A percentile compares a stretch with the other conserved stretches of the same genome.
Conservation (phyloP, 2,329 filamentous ascomycete species). For the Sporothrix euskadiensis region DNA sequence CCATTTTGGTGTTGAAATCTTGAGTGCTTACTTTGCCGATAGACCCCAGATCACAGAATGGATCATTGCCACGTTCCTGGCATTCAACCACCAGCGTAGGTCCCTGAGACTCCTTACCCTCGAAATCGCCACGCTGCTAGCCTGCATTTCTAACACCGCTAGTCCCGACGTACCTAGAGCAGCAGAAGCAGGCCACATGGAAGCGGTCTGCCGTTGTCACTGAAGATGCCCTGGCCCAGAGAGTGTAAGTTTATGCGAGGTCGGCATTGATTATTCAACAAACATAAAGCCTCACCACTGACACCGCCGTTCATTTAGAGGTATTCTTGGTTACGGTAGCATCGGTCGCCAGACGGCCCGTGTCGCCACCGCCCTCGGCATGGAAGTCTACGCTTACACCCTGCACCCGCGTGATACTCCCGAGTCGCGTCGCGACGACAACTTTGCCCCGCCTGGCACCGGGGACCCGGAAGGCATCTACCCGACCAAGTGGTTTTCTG, state of each 20-base stretch:
- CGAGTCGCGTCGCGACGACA: conserved; percentile 62
- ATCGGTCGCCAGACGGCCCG: conserved; percentile 57
- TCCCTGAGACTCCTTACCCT: conserved; percentile 16
- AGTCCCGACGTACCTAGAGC: conserved; percentile 50
- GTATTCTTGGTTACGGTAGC: conserved; percentile 56
- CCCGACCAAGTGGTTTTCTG: conserved; percentile 55
- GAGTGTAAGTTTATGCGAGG: conserved; percentile 46
- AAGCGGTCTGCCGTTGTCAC: conserved; percentile 39
- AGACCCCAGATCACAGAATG: conserved; percentile 61
- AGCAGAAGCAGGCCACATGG: conserved; percentile 50
- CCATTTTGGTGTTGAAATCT: neutral
- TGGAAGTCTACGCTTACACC: conserved; percentile 74
- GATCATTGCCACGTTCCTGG: conserved; percentile 55
- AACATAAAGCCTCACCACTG: neutral
- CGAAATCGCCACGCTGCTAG: neutral
- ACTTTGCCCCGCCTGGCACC: conserved; percentile 69
- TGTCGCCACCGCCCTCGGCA: conserved; percentile 65
- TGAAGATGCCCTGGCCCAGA: conserved; percentile 50
- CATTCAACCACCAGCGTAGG: conserved; percentile 51
- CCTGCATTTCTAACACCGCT: neutral
- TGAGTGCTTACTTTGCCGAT: neutral
- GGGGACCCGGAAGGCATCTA: conserved; percentile 53
- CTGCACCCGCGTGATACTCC: conserved; percentile 67
- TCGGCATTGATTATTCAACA: neutral
- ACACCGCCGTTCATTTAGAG: conserved; percentile 39